Conservation (phyloP, 2,329 filamentous ascomycete genomes). For the Beauveria bassiana region DNA sequence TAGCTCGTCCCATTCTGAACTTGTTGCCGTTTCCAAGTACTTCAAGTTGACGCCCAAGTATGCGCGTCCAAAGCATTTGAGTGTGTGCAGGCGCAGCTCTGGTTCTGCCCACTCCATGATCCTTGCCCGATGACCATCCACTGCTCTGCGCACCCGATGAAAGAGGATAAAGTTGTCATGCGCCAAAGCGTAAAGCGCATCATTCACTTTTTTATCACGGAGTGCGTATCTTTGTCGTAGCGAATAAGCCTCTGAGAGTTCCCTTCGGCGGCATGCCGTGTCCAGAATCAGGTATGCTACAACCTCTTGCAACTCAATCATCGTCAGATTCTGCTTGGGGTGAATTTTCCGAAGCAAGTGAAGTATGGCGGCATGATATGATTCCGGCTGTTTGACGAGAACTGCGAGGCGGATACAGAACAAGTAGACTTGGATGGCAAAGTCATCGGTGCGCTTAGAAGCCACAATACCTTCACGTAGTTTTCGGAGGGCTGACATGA, state of each 20-base stretch:
- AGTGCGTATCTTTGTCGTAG: conserved; percentile 55
- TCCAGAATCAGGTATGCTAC: conserved; percentile 78
- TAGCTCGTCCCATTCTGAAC: conserved; percentile 65
- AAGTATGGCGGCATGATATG: conserved; percentile 80
- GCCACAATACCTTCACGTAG: conserved; percentile 84
- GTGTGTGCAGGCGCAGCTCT: conserved; percentile 62
- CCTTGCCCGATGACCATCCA: conserved; percentile 72
- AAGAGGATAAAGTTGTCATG: conserved; percentile 80
- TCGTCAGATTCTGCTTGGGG: conserved; percentile 56
- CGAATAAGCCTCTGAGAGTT: conserved; percentile 66
- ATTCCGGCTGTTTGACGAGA: conserved; percentile 72
- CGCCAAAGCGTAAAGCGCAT: conserved; percentile 60
- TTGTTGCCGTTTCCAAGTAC: conserved; percentile 63
- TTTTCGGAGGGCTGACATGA: conserved; percentile 82
- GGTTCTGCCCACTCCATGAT: conserved; percentile 77
- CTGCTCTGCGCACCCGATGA: conserved; percentile 59
- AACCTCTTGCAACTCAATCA: conserved; percentile 70
- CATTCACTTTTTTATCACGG: conserved; percentile 60
- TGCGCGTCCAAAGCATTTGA: conserved; percentile 79
- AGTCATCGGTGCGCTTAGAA: conserved; percentile 65
- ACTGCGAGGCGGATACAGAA: conserved; percentile 85
- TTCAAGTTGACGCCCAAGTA: conserved; percentile 66
- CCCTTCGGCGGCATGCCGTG: conserved; percentile 72
- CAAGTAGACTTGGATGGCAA: conserved; percentile 82
- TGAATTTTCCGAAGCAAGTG: conserved; percentile 71